Evolutionary conservation across 2,329 filamentous ascomycete species (phyloP).

Genomic region (Pezicula radicicola): DNA sequence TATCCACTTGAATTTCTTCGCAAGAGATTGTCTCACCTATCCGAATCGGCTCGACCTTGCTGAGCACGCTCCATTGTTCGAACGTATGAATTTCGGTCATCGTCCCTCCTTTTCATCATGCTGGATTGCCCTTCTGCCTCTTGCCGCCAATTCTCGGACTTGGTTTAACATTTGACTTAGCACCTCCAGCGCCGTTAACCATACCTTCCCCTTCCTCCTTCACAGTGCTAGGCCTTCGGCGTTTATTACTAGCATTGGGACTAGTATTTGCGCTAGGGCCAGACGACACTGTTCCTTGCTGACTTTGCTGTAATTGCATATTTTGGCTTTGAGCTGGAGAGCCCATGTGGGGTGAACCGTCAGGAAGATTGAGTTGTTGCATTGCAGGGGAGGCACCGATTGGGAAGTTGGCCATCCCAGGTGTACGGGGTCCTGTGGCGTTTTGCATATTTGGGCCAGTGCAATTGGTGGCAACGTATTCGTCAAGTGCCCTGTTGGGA

Average conservation of each 20-base stretch:
- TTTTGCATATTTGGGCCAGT: slow-evolving; percentile 16
- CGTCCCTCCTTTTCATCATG: slow-evolving; percentile 6
- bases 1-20: too few relatives aligned
- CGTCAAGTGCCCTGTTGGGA: slow-evolving; percentile 57
- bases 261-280: slow-evolving; percentile 64
- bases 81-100: too few relatives aligned
- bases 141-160: slow-evolving; percentile 36
- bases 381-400: slow-evolving; percentile 59
- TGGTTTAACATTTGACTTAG: slow-evolving; percentile 32
- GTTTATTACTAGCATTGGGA: slow-evolving; percentile 34
- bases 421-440: slow-evolving; percentile 24
- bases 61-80: too few relatives aligned
- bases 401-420: slow-evolving; percentile 38
- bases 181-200: slow-evolving; percentile 23
- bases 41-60: too few relatives aligned
- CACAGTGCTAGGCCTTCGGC: slow-evolving; percentile 34
- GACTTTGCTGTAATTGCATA: slow-evolving; percentile 66
- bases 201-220: slow-evolving; percentile 32
- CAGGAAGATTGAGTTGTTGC: slow-evolving; percentile 56
- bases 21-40: too few relatives aligned
- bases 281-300: slow-evolving; percentile 64
- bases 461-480: slow-evolving; percentile 52
- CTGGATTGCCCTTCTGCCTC: slow-evolving; percentile 31
- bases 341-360: slow-evolving; percentile 54
- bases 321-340: slow-evolving; percentile 57